Evolutionary conservation across 768 basidiomycete species (phyloP), one percentile per base, ranked within the genome.

Genomic region (Podaxis pistillaris): DNA sequence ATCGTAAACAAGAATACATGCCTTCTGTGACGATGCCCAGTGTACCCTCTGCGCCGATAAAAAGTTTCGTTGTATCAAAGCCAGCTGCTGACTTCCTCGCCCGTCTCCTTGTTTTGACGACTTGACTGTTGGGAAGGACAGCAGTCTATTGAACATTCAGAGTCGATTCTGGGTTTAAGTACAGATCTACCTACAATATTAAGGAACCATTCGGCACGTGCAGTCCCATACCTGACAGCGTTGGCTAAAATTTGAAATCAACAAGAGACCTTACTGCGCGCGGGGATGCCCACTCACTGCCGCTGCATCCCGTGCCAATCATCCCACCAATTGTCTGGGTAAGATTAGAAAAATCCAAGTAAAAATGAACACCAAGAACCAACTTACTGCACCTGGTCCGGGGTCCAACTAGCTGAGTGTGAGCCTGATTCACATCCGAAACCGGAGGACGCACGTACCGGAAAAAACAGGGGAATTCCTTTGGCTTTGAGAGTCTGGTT

Each of bases 11-110:
- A 40, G 2, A 19, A 22, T 7, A 57, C 67, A 53, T 58, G 83
- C 90, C 89, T 78, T 95, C 93, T 0, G 91, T 94, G n/a, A 96
- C 86, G 66, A 96, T 90, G 3, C 94, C 94, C 50, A 95, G 72
- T 0, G 93, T 96, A 5, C 94, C 94, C 73, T 95, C 94, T 2
- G 92, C 91, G 3, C 94, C 94, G 53, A 95, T 90, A 75, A 95
- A 94, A 2, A 94, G 73, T 71, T 95, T 95, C 0, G 91, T 94
- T 1, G 84, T 81, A 69, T 96, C 94, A 68, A 90, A 95, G 0
- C 94, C 94, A 0, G 92, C 91, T 0, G 93, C 84, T 2, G 91
- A 94, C 71, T 97, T 96, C 53, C 92, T 79, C 22, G 90, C 87
- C 50, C 90, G 78, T 60, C 83, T 80, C 22, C 93, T 85, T 0